A percentile compares a stretch with the other conserved stretches of the same genome.
These are phyloP conservation scores for Stropharia rugosoannulata DNA, from an alignment of 768 basidiomycete species.

Conservation along the genomic window DNA sequence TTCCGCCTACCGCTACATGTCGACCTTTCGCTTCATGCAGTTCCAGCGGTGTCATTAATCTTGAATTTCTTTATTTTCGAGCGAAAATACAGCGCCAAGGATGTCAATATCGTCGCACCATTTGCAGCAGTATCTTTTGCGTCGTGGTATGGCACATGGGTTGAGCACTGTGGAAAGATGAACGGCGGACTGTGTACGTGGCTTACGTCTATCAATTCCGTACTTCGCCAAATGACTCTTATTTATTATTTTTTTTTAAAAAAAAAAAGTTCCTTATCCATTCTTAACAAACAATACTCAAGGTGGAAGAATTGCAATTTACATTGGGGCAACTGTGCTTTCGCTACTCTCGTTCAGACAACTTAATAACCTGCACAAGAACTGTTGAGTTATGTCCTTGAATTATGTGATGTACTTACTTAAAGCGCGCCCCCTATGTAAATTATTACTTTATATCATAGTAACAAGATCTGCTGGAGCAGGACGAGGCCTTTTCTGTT, in stretches of 20 bases:
- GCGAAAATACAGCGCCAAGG: conserved; percentile 42
- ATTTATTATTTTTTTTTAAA: no score
- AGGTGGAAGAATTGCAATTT: conserved; percentile 55
- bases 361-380: conserved; percentile 56
- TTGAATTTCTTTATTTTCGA: conserved; percentile 72
- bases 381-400: background rate
- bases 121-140: conserved; percentile 26
- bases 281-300: conserved; percentile 68
- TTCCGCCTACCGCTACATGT: conserved; percentile 47
- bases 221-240: background rate
- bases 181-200: conserved; percentile 62
- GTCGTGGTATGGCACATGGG: conserved; percentile 58
- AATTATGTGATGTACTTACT: background rate
- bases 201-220: background rate
- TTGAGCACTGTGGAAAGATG: conserved; percentile 62
- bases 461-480: no score
- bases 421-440: background rate
- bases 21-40: conserved; percentile 67
- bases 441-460: no score
- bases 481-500: no score
- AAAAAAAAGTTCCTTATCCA: conserved; percentile 86
- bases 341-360: conserved; percentile 55
- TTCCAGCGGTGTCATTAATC: conserved; percentile 56
- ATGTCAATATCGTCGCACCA: conserved; percentile 27
- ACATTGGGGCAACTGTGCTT: conserved; percentile 47